Evolutionary conservation across 495 filamentous ascomycete species (phyloP), one percentile per base, ranked within the genome.

Genomic region (Penicillium cinerascens): DNA sequence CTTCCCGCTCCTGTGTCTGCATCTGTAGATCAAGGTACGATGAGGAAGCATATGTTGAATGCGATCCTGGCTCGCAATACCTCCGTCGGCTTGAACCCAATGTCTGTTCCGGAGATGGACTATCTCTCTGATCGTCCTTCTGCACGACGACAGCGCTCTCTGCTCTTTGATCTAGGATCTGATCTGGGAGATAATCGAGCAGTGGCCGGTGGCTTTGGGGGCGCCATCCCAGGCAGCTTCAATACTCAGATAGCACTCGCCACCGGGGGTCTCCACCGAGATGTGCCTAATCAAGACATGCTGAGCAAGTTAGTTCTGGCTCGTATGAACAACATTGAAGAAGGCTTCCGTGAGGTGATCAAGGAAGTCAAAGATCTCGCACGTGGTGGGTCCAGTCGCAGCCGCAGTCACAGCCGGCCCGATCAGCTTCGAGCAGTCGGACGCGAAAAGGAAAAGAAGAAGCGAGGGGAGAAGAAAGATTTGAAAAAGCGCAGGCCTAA

Each of bases 261-360:
- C 3, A 81, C 82, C 0, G 82, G 81, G 3, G 63, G 69, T 10
- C 61, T 72, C 18, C 64, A 60, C 37, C 72, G 74, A 8, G 66
- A 65, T 7, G 68, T 67, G 25, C 61, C 65, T 1, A 62, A 64
- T 9, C 83, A 88, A 56, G 82, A 85, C 55, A 79, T 84, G 65
- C 86, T 95, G 69, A 85, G 84, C 55, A 82, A 87, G 43, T 71
- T 95, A n/a, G 86, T 96, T 67, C 74, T 96, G n/a, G 88, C 89
- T 6, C 78, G 89, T 46, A 96, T 97, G 87, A 91, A 91, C 56
- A 87, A 86, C 26, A 80, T 97, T 7, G 91, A 97, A 66, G 89
- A 92, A 65, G 79, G 79, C 11, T 87, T 97, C 62, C 81, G 85
- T 1, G 89, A 95, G 49, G 82, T 96, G 21, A 78, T 93, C 48